A percentile compares a stretch with the other conserved stretches of the same genome.
phyloP scores from a whole-genome alignment of 2,329 filamentous ascomycete genomes.

The Xylariaceae sp. region DNA sequence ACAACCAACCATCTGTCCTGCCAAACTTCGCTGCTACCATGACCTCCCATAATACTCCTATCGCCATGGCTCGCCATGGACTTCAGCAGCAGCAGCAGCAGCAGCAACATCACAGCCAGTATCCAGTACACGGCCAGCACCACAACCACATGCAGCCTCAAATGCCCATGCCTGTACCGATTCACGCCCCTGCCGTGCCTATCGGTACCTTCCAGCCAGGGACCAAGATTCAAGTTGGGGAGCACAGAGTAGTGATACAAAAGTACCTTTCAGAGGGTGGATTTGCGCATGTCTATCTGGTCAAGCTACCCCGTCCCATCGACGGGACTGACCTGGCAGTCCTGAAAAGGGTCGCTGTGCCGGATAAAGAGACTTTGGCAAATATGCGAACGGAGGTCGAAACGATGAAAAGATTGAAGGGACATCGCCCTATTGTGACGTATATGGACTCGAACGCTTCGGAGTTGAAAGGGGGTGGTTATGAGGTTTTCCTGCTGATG shows the following conservation, averaged over 20 bases:
- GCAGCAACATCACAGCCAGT: too few relatives aligned
- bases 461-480: conserved; percentile 85
- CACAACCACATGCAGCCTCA: conserved; percentile 27
- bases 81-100: conserved; percentile 28
- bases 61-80: conserved; percentile 33
- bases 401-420: conserved; percentile 99
- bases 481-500: conserved; percentile 98
- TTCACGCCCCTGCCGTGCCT: conserved; percentile 41
- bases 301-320: conserved; percentile 72
- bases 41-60: conserved; percentile 27
- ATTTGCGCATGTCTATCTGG: conserved; percentile 97
- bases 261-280: conserved; percentile 97
- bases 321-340: conserved; percentile 78
- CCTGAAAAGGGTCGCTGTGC: conserved; percentile 90
- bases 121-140: too few relatives aligned
- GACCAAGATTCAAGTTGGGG: conserved; percentile 94
- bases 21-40: conserved; percentile 14
- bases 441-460: conserved; percentile 99
- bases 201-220: conserved; percentile 86
- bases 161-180: conserved; percentile 30
- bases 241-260: conserved; percentile 87
- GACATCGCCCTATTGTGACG: conserved; percentile 90
- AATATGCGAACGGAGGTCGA: conserved; percentile 98
- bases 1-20: neutral
- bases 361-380: conserved; percentile 88